Evolutionary conservation across 2,329 filamentous ascomycete genomes (phyloP), one percentile per base, ranked within the genome.

Genomic region (Penicillium frequentans): DNA sequence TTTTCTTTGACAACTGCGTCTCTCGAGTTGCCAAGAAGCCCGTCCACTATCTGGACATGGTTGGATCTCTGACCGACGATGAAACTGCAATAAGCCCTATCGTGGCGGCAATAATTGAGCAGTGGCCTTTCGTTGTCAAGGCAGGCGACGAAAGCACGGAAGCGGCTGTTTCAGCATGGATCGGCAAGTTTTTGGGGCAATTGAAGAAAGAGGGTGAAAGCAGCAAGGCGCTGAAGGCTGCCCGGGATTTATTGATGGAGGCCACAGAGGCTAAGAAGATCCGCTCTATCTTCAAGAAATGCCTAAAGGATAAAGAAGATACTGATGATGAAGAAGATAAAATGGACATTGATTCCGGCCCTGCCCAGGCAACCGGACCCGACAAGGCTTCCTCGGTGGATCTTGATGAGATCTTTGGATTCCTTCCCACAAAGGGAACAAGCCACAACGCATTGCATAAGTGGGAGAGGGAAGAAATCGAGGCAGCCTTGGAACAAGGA

Each of bases 1-100:
- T 90, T 76, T 96, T 95, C 68, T 72, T 97, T 26, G 93, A 97
- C 68, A 92, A 96, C 60, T 96, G 91, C 72, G 81, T 90, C 52
- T 86, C 85, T 29, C 85, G 93, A 24, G 90, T 90, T 64, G 87
- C 87, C 16, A 86, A 83, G 55, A 88, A 88, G 24, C 90, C 91
- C 0, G 88, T 96, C 68, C 96, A 96, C 67, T 85, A 95, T 27
- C 89, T 95, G 59, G 81, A 85, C 42, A 63, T 83, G 2, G 63
- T 74, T 57, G 71, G 76, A 53, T 72, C 79, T 44, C 64, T 77
- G 2, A 63, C 71, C 19, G 64, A 69, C 29, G 73, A 74, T n/a
- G 60, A 69, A n/a, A 64, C 64, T 47, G 68, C 77, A 29, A 71
- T 85, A 11, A 91, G 89, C 63, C 81, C 91, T 19, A 67, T 96